Base-by-base conservation (phyloP, 2,329 filamentous ascomycete species). In the Pseudogymnoascus sp. region DNA sequence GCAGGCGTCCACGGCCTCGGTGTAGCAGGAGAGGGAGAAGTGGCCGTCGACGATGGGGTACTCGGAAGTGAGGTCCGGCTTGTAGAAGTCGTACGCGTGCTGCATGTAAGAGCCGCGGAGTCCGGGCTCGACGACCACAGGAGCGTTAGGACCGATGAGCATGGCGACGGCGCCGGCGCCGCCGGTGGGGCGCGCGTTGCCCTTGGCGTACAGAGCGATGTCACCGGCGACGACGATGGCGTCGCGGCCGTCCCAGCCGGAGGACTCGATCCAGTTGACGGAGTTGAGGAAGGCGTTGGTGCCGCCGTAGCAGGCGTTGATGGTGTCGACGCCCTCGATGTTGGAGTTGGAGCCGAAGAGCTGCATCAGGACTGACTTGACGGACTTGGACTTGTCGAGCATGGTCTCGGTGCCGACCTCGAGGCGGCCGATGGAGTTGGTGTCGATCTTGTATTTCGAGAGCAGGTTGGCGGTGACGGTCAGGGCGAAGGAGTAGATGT, bases 11-110 rank as follows among this genome's bases (percentile, higher is more conserved):
- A 93, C 85, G 60, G 90, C 89, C 79, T 90, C 84, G 67, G 82
- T 89, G 78, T 93, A 93, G 83, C 90, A 93, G 76, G 80, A 88
- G 75, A 92, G 76, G 59, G 90, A 93, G 82, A 86, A 92, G 76
- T 92, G 89, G 65, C 90, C 90, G 71, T 93, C 90, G 64, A 93
- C 90, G 73, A 90, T 87, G 67, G 90, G 90, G 79, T 93, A 93
- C 78, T 93, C 90, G 83, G 87, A 91, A 72, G 89, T 89, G 69
- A 93, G 80, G 77, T 93, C 90, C 72, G 90, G 89, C 86, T 93
- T 93, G 85, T 91, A 93, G 76, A 93, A 93, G 77, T 93, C 90
- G 77, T 93, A 94, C 70, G 87, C 87, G 78, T 93, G 90, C 76
- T 87, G 82, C 86, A 92, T 88, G 80, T 90, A 91, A 71, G 82